Evolutionary conservation across 495 filamentous ascomycete species (phyloP), one percentile per base, ranked within the genome.

Genomic region (Halenospora varia): DNA sequence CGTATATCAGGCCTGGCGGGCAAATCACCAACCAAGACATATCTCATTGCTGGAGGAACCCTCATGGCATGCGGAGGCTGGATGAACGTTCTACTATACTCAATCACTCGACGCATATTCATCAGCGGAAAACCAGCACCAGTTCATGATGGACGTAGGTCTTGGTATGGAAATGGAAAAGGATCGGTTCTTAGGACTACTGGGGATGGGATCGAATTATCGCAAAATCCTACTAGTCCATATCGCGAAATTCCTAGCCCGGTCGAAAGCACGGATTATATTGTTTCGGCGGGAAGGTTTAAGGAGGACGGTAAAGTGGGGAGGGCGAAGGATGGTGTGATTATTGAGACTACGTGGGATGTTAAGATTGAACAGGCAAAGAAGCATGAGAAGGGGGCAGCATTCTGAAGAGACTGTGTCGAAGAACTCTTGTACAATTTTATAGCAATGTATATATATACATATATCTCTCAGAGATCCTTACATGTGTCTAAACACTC

Each of bases 1-100:
- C 84, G 87, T 63, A 83, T 89, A 74, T 75, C 81, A n/a, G 77
- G 76, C 9, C 86, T 87, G 70, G 73, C 79, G 8, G 79, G 81
- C 26, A 68, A 66, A 26, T 57, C 71, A 0, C 77, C 83, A 0
- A 75, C 75, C 22, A 60, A 84, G 18, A 64, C 70, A 0, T 88
- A 85, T 62, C 86, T 87, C 68, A 82, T 78, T 68, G 70, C 82
- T 46, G 84, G 86, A 0, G 88, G 87, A 17, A 77, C 81, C 0
- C 70, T 90, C 45, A 87, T 88, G 52, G 82, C 85, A 13, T 84
- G 77, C 55, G 88, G 85, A 62, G 88, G 88, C 35, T 81, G 84
- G 70, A 73, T 89, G 44, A 87, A 90, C 62, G 84, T 84, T 15
- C 62, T 86, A 17, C 72, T 90, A 2, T 91, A 89, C 69, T 80